Conservation (phyloP, 495 filamentous ascomycete genomes). For the Lophiotrema nucula region DNA sequence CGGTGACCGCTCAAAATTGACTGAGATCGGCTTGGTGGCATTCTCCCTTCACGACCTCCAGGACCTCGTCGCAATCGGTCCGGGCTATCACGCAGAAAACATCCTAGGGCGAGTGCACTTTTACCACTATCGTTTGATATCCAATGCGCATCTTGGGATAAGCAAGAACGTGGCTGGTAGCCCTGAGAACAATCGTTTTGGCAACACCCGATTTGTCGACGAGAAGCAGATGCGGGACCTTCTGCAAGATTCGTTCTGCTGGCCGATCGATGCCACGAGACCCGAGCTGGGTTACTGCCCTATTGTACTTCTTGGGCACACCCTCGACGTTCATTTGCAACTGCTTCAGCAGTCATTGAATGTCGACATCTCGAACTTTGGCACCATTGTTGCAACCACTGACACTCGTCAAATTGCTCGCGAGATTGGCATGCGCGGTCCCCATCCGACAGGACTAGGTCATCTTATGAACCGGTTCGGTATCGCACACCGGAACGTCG, state of each 20-base stretch:
- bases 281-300: background rate
- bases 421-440: background rate
- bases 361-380: background rate
- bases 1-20: background rate
- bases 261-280: background rate
- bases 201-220: background rate
- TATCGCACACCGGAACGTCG: background rate
- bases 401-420: slow-evolving; percentile 11
- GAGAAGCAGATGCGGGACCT: background rate
- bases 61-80: background rate
- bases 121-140: background rate
- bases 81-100: background rate
- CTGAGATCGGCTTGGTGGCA: background rate
- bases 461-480: background rate
- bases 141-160: background rate
- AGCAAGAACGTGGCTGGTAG: too few species aligned
- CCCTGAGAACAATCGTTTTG: background rate
- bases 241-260: background rate
- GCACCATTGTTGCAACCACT: slow-evolving; percentile 1
- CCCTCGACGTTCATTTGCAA: background rate
- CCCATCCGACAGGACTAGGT: background rate
- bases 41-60: background rate
- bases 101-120: background rate
- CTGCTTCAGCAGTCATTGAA: background rate
- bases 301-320: slow-evolving; percentile 7